Percentiles rank a stretch among this genome's conserved stretches.
Evolutionary conservation across 345 rosid genomes (phyloP).

Genomic region (Arabidopsis arenosa): DNA sequence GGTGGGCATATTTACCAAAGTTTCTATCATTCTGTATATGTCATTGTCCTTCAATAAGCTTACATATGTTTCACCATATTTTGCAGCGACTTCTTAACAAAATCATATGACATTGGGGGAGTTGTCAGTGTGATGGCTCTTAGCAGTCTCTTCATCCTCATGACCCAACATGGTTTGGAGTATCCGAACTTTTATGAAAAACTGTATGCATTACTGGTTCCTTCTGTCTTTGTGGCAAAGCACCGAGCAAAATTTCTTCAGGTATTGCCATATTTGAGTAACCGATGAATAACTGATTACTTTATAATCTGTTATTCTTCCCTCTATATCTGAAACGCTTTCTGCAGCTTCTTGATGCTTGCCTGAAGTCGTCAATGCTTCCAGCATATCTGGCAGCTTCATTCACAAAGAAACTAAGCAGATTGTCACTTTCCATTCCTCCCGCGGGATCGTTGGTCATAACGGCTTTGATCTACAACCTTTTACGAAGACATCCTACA

Average conservation of each 20-base stretch:
- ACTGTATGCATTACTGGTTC: slow-evolving; percentile 75
- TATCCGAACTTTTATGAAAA: slow-evolving; percentile 91
- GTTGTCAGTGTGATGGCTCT: slow-evolving; percentile 97
- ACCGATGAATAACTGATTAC: not conserved
- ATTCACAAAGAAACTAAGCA: slow-evolving; percentile 86
- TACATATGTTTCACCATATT: slow-evolving; percentile 24
- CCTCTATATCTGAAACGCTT: slow-evolving; percentile 29
- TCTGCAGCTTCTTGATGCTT: slow-evolving; percentile 91
- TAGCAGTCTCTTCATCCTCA: slow-evolving; percentile 88
- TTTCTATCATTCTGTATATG: slow-evolving; percentile 5
- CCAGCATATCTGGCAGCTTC: slow-evolving; percentile 98
- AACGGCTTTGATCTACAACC: slow-evolving; percentile 85
- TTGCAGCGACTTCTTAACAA: slow-evolving; percentile 90
- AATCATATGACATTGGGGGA: slow-evolving; percentile 94
- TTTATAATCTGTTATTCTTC: not conserved
- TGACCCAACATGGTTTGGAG: slow-evolving; percentile 87
- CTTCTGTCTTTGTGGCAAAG: slow-evolving; percentile 88
- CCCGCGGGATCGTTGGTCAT: slow-evolving; percentile 87
- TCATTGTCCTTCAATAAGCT: not conserved
- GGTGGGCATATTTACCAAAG: slow-evolving; percentile 48
- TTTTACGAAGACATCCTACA: slow-evolving; percentile 86
- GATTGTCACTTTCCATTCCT: slow-evolving; percentile 74
- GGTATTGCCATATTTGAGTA: slow-evolving; percentile 49
- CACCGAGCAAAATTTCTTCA: slow-evolving; percentile 89
- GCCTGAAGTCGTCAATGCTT: slow-evolving; percentile 93